These are phyloP conservation scores for Prunella vulgaris DNA, from an alignment of 257 asterid species.

Conservation along the genomic window DNA sequence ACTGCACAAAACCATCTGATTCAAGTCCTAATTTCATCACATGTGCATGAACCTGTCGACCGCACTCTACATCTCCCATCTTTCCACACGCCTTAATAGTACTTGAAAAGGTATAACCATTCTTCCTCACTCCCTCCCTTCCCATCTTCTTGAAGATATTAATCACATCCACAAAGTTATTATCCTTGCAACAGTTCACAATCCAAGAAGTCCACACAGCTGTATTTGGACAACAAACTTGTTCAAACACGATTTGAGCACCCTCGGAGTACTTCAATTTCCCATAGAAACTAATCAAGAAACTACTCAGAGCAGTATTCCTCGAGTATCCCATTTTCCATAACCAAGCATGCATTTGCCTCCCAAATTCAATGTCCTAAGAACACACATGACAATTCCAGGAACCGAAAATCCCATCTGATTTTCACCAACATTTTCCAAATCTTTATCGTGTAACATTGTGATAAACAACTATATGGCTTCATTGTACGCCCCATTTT, in stretches of 20 bases:
- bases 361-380: slow-evolving; percentile 58
- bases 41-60: slow-evolving; percentile 63
- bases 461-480: slow-evolving; percentile 38
- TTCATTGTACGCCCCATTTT: slow-evolving; percentile 33
- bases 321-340: slow-evolving; percentile 48
- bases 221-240: slow-evolving; percentile 30
- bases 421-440: slow-evolving; percentile 23
- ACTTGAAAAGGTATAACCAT: slow-evolving; percentile 51
- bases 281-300: slow-evolving; percentile 67
- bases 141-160: slow-evolving; percentile 64
- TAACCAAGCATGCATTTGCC: slow-evolving; percentile 68
- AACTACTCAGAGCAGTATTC: slow-evolving; percentile 44
- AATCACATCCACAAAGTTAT: slow-evolving; percentile 35
- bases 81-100: slow-evolving; percentile 66
- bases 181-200: slow-evolving; percentile 38
- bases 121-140: slow-evolving; percentile 51
- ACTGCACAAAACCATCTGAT: slow-evolving; percentile 45
- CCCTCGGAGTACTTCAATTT: slow-evolving; percentile 37
- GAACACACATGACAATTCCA: slow-evolving; percentile 56
- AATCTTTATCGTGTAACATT: slow-evolving; percentile 34
- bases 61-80: slow-evolving; percentile 41
- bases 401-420: slow-evolving; percentile 32
- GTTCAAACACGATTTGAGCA: slow-evolving; percentile 47
- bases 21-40: slow-evolving; percentile 68
- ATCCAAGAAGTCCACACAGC: slow-evolving; percentile 67